Conservation (phyloP, 768 basidiomycete species). For the Suillus cothurnatus region DNA sequence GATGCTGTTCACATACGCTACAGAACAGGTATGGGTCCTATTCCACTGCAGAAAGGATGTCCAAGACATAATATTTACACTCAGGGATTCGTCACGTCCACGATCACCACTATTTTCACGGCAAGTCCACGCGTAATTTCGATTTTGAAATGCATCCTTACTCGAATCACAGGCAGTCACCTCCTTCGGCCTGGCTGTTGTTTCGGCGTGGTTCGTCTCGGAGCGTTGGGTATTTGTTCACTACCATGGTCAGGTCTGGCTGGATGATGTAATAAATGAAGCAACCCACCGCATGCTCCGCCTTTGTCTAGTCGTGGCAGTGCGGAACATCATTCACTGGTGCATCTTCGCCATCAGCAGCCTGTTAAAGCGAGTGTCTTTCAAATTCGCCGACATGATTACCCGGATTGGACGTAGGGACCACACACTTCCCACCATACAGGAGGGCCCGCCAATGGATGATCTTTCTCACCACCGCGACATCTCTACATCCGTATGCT, state of each 20-base stretch:
- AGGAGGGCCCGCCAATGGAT: neutral
- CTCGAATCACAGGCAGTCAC: conserved; percentile 31
- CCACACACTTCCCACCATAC: neutral
- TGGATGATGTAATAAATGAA: conserved; percentile 45
- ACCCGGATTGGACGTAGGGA: neutral
- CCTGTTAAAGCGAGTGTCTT: conserved; percentile 24
- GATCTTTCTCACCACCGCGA: conserved; percentile 3
- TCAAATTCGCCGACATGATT: neutral
- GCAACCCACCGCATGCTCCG: conserved; percentile 25
- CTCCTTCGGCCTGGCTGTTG: conserved; percentile 47
- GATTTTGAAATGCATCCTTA: conserved; percentile 14
- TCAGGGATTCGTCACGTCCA: conserved; percentile 62
- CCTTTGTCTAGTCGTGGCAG: conserved; percentile 23
- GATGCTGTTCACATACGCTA: conserved; percentile 76
- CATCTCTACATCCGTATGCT: conserved; percentile 26
- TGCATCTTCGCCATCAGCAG: conserved; percentile 26
- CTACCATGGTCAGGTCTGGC: conserved; percentile 53
- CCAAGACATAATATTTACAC: conserved; percentile 5
- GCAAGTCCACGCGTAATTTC: conserved; percentile 20
- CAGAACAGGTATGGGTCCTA: conserved; percentile 54
- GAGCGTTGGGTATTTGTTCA: conserved; percentile 51
- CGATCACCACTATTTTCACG: conserved; percentile 78
- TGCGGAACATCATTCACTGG: conserved; percentile 20
- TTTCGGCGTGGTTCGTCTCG: conserved; percentile 56
- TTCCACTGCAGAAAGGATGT: conserved; percentile 16